Percentiles rank a stretch among this genome's conserved stretches.
These are phyloP conservation scores for Mollisia scopiformis DNA, from an alignment of 2,329 filamentous ascomycete species.

Conservation along the genomic window DNA sequence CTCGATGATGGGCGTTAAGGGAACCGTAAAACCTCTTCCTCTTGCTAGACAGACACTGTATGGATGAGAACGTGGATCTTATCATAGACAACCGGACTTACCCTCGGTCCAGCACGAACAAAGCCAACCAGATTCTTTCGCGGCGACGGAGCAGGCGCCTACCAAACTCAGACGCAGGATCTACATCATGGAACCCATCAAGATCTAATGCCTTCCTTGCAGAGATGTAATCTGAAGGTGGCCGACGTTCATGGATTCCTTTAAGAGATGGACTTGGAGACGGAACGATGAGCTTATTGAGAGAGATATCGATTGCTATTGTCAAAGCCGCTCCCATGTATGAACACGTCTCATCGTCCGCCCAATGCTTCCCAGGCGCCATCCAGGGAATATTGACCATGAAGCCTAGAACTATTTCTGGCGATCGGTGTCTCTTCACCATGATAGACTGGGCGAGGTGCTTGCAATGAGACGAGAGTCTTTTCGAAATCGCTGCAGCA, in stretches of 20 bases:
- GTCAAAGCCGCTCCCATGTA: conserved; percentile 72
- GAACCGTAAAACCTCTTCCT: conserved; percentile 69
- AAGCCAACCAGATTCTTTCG: conserved; percentile 70
- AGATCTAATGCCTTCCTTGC: conserved; percentile 65
- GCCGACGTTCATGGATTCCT: conserved; percentile 50
- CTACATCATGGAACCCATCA: conserved; percentile 68
- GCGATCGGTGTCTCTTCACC: conserved; percentile 64
- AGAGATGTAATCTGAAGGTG: conserved; percentile 70
- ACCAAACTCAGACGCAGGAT: conserved; percentile 62
- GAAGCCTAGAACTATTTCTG: conserved; percentile 75
- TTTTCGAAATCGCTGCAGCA: conserved; percentile 64
- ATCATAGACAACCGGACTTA: conserved; percentile 33
- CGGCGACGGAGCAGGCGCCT: conserved; percentile 63
- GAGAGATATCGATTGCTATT: conserved; percentile 68
- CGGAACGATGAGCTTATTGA: conserved; percentile 70
- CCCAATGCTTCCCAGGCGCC: conserved; percentile 67
- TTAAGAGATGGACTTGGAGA: conserved; percentile 49
- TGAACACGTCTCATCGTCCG: conserved; percentile 73
- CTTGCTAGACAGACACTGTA: conserved; percentile 67
- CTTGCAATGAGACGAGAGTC: conserved; percentile 66
- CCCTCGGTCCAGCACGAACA: conserved; percentile 75
- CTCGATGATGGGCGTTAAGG: conserved; percentile 66
- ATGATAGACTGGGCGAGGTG: conserved; percentile 65
- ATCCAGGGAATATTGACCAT: conserved; percentile 81
- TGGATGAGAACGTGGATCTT: neutral